Conservation (phyloP, 768 basidiomycete species). For the Agrocybe praecox region DNA sequence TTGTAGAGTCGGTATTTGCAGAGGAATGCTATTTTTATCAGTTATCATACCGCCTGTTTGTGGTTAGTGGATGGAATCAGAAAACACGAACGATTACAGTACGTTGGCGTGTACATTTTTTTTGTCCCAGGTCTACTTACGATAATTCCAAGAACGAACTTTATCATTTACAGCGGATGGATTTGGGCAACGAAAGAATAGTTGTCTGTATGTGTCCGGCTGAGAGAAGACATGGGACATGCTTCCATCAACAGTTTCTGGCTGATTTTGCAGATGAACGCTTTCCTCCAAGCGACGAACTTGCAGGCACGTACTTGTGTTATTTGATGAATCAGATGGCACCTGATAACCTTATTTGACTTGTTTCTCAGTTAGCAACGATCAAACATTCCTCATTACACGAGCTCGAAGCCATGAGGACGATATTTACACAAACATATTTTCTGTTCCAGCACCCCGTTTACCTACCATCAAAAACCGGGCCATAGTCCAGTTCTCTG, state of each 20-base stretch:
- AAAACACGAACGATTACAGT: constrained; percentile 5
- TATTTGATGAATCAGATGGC: no score
- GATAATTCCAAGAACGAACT: background rate
- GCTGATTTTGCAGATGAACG: background rate
- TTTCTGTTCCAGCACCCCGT: constrained; percentile 10
- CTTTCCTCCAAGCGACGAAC: background rate
- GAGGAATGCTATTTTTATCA: constrained; percentile 9
- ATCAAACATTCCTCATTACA: constrained; percentile 5
- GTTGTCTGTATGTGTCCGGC: background rate
- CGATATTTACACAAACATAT: background rate
- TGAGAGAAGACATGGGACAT: background rate
- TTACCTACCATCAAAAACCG: constrained; percentile 11
- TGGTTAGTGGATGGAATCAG: constrained; percentile 16
- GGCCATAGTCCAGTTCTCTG: constrained; percentile 12
- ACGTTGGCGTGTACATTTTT: background rate
- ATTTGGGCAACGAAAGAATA: background rate
- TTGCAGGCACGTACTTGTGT: background rate
- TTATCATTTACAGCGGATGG: constrained; percentile 10
- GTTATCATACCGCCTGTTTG: constrained; percentile 10
- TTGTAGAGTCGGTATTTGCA: constrained; percentile 4
- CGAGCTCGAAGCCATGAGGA: background rate
- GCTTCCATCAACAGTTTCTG: background rate
- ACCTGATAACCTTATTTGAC: background rate
- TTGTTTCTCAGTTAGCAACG: constrained; percentile 4
- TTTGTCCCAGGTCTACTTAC: background rate